phyloP scores from a whole-genome alignment of 2,329 filamentous ascomycete genomes.

The Coccinonectria pachysandricola region DNA sequence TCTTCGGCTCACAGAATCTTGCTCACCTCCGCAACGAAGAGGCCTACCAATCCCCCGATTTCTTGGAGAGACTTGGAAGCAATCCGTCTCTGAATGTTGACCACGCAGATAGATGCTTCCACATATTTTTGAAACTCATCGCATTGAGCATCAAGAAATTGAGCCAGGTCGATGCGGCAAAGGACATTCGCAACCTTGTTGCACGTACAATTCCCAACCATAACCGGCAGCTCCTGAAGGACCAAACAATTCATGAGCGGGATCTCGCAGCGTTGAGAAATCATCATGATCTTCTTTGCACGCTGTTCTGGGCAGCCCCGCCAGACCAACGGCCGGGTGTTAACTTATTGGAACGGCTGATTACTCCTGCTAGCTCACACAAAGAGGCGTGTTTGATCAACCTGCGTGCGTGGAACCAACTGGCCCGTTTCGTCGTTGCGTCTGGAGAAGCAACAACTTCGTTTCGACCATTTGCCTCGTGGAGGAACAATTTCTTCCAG shows the following conservation, averaged over 20 bases:
- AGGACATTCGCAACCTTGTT: slow-evolving; percentile 51
- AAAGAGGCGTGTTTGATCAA: slow-evolving; percentile 57
- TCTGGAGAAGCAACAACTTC: slow-evolving; percentile 34
- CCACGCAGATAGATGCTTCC: slow-evolving; percentile 52
- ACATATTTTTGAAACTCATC: slow-evolving; percentile 56
- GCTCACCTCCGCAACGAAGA: slow-evolving; percentile 56
- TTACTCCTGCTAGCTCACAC: slow-evolving; percentile 50
- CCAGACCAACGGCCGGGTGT: slow-evolving; percentile 41
- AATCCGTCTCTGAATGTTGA: slow-evolving; percentile 39
- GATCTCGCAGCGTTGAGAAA: slow-evolving; percentile 57
- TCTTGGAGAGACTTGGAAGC: slow-evolving; percentile 44
- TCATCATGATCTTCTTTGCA: slow-evolving; percentile 58
- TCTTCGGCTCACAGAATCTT: slow-evolving; percentile 53
- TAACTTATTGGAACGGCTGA: slow-evolving; percentile 47
- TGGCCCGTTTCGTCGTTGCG: slow-evolving; percentile 48
- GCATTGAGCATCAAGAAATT: slow-evolving; percentile 46
- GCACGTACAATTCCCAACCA: slow-evolving; percentile 56
- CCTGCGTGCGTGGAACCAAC: slow-evolving; percentile 51
- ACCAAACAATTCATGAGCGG: slow-evolving; percentile 46
- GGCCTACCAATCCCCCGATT: slow-evolving; percentile 48
- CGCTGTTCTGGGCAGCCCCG: slow-evolving; percentile 55
- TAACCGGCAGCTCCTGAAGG: slow-evolving; percentile 52
- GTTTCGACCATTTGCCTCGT: slow-evolving; percentile 34
- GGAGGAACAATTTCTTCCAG: slow-evolving; percentile 49
- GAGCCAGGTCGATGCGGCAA: slow-evolving; percentile 34